phyloP scores from a whole-genome alignment of 116 monocot species.

The Iris pallida region DNA sequence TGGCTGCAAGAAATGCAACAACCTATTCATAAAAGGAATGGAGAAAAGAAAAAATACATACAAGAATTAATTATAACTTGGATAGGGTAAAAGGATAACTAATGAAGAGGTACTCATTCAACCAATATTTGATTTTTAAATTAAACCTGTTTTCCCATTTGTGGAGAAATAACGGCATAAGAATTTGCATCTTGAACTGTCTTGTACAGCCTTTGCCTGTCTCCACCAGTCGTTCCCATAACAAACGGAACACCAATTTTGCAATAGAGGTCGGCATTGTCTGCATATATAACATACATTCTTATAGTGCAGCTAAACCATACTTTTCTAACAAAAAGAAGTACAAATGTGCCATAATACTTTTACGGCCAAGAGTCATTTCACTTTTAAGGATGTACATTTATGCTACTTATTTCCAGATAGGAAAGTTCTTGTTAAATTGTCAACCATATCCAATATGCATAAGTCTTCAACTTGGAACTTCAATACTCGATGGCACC shows the following conservation, averaged over 20 bases:
- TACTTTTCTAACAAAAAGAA: neutral
- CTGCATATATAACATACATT: constrained; percentile 28
- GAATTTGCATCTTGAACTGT: constrained; percentile 40
- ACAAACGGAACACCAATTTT: constrained; percentile 92
- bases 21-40: constrained; percentile 43
- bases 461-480: neutral
- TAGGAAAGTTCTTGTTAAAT: neutral
- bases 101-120: neutral
- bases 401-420: neutral
- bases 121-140: neutral
- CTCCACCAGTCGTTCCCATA: constrained; percentile 69
- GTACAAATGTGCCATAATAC: neutral
- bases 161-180: constrained; percentile 61
- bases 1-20: constrained; percentile 93
- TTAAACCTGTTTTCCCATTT: constrained; percentile 51
- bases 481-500: neutral
- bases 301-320: neutral
- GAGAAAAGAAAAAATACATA: neutral
- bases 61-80: neutral
- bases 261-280: constrained; percentile 79
- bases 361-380: constrained; percentile 1
- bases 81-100: neutral
- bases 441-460: neutral
- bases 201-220: constrained; percentile 37
- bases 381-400: neutral